These are phyloP conservation scores for Blastocystis sp. DNA, from an alignment of 352 stramenopile species.

Conservation along the genomic window DNA sequence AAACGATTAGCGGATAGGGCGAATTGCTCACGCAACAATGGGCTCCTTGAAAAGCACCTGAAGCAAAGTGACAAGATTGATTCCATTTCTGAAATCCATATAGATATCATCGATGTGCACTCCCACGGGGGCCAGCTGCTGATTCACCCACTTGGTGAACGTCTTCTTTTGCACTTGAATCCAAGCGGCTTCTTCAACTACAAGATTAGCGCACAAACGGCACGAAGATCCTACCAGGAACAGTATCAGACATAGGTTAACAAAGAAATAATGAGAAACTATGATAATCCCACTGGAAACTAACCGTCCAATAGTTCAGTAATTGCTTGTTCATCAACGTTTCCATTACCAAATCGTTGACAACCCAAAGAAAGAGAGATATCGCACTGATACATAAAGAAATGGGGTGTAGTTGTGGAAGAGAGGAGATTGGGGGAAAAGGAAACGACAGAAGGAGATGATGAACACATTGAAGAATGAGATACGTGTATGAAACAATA, in stretches of 20 bases:
- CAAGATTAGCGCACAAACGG: neutral
- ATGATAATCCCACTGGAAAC: neutral
- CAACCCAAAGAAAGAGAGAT: neutral
- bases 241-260: conserved; percentile 9
- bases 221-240: neutral
- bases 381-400: neutral
- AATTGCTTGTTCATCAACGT: neutral
- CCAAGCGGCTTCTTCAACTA: conserved; percentile 63
- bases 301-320: neutral
- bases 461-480: too few species aligned
- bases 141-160: conserved; percentile 64
- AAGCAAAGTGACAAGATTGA: conserved; percentile 62
- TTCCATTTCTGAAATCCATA: conserved; percentile 41
- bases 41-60: conserved; percentile 65
- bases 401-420: too few species aligned
- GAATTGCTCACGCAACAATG: conserved; percentile 29
- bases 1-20: neutral
- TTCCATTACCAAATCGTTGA: neutral
- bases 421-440: too few species aligned
- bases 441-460: too few species aligned
- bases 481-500: too few species aligned
- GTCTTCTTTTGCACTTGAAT: conserved; percentile 67
- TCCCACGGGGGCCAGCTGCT: conserved; percentile 40
- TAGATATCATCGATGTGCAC: conserved; percentile 26
- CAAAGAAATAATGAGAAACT: conserved; percentile 6